Evolutionary conservation across 306 rosid genomes (phyloP), one percentile per base, ranked within the genome.

Genomic region (Prunus mume): DNA sequence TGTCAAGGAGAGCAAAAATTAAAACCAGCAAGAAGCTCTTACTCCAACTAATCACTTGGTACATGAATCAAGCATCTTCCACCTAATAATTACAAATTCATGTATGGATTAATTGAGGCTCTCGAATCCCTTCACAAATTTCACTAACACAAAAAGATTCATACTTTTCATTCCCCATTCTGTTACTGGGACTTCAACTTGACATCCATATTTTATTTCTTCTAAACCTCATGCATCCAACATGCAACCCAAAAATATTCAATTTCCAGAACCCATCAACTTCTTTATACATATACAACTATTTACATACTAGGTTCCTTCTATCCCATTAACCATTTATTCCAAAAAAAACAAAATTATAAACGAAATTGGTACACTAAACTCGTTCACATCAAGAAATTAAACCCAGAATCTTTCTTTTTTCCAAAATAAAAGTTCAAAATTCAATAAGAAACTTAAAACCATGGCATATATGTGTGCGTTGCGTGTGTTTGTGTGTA

Each of bases 371-470:
- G 18, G 19, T 22, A n/a, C 9, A 27, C 30, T 19, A 46, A 56
- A 51, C 41, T 78, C 43, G 10, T 38, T 15, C 41, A 9, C 62
- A 2, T 28, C 12, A 4, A 27, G 30, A 54, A 54, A 56, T 65
- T 46, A 15, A 73, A 24, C 46, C 32, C 55, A 47, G 15, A 50
- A 49, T 4, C 3, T 20, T 20, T 18, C 15, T 30, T 4, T 38
- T 38, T 32, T 7, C 17, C 43, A 58, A 6, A 17, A 12, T 51
- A 46, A 38, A 27, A 51, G 62, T 73, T 45, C 75, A 68, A 68
- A 76, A 73, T 60, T 77, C 43, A 82, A 30, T 28, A 38, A 32
- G 49, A 78, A 22, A 41, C 9, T n/a, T 12, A 74, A 67, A 66
- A 68, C 73, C 72, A 60, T 55, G 17, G 15, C 12, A 12, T 10